Conservation (phyloP, 352 stramenopile species). For the Phytopythium litorale region DNA sequence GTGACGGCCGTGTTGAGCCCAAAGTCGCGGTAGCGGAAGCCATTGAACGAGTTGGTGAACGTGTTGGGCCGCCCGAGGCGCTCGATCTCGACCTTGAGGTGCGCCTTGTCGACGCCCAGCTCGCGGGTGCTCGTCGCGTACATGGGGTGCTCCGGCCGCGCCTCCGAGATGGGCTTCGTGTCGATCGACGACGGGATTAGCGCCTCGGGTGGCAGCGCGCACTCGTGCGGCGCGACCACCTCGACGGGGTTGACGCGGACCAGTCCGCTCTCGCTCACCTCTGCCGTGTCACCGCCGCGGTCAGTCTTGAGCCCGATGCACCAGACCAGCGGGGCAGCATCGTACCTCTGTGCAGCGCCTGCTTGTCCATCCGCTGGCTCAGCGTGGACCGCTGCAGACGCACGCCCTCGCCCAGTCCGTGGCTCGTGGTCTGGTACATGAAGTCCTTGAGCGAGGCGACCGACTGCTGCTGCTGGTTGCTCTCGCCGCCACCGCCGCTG, state of each 20-base stretch:
- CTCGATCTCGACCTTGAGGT: slow-evolving; percentile 68
- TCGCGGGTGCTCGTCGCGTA: slow-evolving; percentile 74
- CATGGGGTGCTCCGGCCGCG: slow-evolving; percentile 56
- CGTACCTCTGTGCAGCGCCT: slow-evolving; percentile 58
- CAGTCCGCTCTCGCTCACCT: slow-evolving; percentile 48
- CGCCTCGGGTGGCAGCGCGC: slow-evolving; percentile 42
- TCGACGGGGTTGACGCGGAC: slow-evolving; percentile 53
- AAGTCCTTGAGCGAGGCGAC: slow-evolving; percentile 47
- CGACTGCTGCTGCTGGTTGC: slow-evolving; percentile 19
- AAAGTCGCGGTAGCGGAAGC: slow-evolving; percentile 81
- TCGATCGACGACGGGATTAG: slow-evolving; percentile 48
- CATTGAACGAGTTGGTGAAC: slow-evolving; percentile 85
- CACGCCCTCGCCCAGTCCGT: slow-evolving; percentile 44
- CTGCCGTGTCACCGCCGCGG: slow-evolving; percentile 17
- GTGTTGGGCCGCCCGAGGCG: slow-evolving; percentile 60
- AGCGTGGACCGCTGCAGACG: slow-evolving; percentile 38
- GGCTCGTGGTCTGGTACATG: slow-evolving; percentile 78
- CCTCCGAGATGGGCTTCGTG: slow-evolving; percentile 55
- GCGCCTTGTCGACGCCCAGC: slow-evolving; percentile 69
- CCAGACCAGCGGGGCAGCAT: background rate
- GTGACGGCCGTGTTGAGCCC: slow-evolving; percentile 78
- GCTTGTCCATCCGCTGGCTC: slow-evolving; percentile 78
- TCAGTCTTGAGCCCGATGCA: slow-evolving; percentile 1
- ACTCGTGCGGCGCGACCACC: slow-evolving; percentile 51
- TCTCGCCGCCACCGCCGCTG: slow-evolving; percentile 35